Conservation (phyloP, 352 stramenopile genomes). For the Pythium rhizo-oryzae region DNA sequence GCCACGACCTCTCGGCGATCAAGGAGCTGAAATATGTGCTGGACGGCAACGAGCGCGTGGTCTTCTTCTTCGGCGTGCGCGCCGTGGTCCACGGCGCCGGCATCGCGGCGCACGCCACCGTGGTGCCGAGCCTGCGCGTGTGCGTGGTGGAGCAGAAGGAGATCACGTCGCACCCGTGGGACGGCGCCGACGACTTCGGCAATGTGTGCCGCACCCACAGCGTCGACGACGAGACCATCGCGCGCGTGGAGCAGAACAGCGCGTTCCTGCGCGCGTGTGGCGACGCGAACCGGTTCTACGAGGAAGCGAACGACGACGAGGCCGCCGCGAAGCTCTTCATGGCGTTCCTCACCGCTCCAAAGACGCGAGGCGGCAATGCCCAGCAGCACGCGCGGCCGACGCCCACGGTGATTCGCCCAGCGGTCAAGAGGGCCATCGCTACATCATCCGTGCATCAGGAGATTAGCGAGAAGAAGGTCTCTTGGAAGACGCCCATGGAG, state of each 20-base stretch:
- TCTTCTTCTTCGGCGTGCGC: slow-evolving; percentile 82
- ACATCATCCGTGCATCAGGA: neutral
- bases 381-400: neutral
- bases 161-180: slow-evolving; percentile 29
- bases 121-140: slow-evolving; percentile 52
- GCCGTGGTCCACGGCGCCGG: slow-evolving; percentile 34
- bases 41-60: slow-evolving; percentile 68
- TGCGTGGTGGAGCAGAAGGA: slow-evolving; percentile 51
- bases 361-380: neutral
- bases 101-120: slow-evolving; percentile 14
- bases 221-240: slow-evolving; percentile 39
- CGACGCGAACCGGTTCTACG: slow-evolving; percentile 42
- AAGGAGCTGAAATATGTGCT: slow-evolving; percentile 45
- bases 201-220: slow-evolving; percentile 39
- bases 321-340: slow-evolving; percentile 34
- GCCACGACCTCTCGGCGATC: slow-evolving; percentile 55
- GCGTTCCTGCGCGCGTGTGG: slow-evolving; percentile 57
- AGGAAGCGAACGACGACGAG: slow-evolving; percentile 33
- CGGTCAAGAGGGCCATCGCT: too few relatives aligned
- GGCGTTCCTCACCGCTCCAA: slow-evolving; percentile 12
- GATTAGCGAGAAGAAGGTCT: neutral
- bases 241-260: slow-evolving; percentile 43
- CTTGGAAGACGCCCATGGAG: neutral
- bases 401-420: neutral
- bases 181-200: slow-evolving; percentile 35